Base-by-base conservation (phyloP, 2,329 filamentous ascomycete species). In the Apiospora marii region DNA sequence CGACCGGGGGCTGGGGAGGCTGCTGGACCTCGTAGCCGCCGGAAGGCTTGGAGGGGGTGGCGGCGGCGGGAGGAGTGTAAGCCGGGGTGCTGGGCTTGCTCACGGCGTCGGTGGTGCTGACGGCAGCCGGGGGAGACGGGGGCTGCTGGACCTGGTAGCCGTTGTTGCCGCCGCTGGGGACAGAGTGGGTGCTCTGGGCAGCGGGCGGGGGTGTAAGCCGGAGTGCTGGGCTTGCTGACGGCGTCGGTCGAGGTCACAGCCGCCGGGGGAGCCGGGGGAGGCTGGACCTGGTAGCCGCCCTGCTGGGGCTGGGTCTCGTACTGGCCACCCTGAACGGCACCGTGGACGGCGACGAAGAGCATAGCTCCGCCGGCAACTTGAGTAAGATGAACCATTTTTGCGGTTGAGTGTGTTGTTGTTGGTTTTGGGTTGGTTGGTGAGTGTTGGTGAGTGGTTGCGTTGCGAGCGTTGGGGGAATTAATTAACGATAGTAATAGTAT, bases 281-380 rank as follows among this genome's bases (percentile, higher is more conserved):
- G 37, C 34, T 43, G 12, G 64, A 67, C 64, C 64, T n/a, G 64
- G 64, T 67, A 67, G 8, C 27, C 30, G 30, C 37, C 37, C 37
- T 41, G 61, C 24, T 37, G 53, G 53, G 53, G 53, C 30, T 67
- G n/a, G 6, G 61, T 24, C 41, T 67, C 30, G 61, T 67, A n/a
- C 16, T n/a, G 30, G 16, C 30, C 30, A n/a, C 16, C 14, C 67
- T 48, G 43, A 43, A 44, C 67, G 43, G 46, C 46, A 49, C 46
- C 46, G 19, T 72, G 75, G 41, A 77, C 80, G 46, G 79, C 75
- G 70, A 76, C 78, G 67, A 78, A 75, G 67, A 81, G 74, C 64
- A 81, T 74, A 61, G 78, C 78, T 72, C 80, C 75, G 74, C 78
- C 74, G 73, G 78, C 76, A 74, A 81, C 79, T 72, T 81, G 79